Percentiles rank a stretch among this genome's conserved stretches.
Evolutionary conservation across 352 stramenopile species (phyloP).

Genomic region (Phytophthora boehmeriae): DNA sequence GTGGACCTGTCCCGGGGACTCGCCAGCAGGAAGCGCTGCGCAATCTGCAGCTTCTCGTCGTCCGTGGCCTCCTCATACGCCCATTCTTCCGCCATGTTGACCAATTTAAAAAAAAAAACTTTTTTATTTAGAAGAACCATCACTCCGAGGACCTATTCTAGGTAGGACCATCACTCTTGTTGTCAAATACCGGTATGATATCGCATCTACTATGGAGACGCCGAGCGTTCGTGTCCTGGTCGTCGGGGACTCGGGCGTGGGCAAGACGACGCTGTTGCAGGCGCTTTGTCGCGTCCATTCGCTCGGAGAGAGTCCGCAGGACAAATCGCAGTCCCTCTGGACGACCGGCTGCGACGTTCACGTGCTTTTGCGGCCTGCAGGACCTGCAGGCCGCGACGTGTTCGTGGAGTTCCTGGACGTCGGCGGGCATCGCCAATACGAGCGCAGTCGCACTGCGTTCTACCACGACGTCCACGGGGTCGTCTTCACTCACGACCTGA

Average conservation of each 20-base stretch:
- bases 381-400: constrained; percentile 42
- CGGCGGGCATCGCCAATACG: constrained; percentile 81
- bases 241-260: constrained; percentile 85
- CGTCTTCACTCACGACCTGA: constrained; percentile 85
- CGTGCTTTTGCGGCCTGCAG: constrained; percentile 52
- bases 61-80: constrained; percentile 75
- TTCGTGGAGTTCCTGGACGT: constrained; percentile 89
- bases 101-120: background rate
- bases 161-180: no score
- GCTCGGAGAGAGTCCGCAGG: constrained; percentile 5
- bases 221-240: constrained; percentile 79
- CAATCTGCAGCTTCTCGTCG: constrained; percentile 91
- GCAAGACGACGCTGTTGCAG: constrained; percentile 82
- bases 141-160: no score
- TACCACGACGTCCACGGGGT: constrained; percentile 85
- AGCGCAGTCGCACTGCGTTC: constrained; percentile 79
- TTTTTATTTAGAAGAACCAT: constrained; percentile 1
- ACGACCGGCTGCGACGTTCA: constrained; percentile 86
- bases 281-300: constrained; percentile 52
- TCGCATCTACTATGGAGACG: constrained; percentile 60
- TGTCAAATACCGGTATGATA: no score
- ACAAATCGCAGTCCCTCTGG: constrained; percentile 51
- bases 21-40: constrained; percentile 90
- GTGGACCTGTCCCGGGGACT: constrained; percentile 90
- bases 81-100: constrained; percentile 68